Evolutionary conservation across 1,284 basidiomycete genomes (phyloP).

Genomic region (Cryptococcus sp.): DNA sequence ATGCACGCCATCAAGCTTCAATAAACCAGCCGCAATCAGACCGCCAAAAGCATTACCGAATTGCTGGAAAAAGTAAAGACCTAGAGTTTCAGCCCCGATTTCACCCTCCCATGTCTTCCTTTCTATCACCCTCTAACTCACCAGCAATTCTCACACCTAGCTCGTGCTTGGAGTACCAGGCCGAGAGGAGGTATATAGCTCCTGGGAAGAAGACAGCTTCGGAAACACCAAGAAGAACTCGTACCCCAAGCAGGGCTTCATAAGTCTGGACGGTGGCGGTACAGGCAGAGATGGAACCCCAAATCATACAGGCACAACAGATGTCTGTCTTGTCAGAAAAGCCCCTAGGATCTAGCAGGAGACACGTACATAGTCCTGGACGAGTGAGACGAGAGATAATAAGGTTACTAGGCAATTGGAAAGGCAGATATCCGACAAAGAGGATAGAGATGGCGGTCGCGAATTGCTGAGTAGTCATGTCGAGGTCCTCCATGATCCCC

Average conservation of each 20-base stretch:
- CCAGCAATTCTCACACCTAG: conserved; percentile 22
- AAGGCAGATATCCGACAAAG: conserved; percentile 36
- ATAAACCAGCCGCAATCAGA: conserved; percentile 34
- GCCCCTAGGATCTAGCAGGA: not conserved
- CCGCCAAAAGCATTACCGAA: conserved; percentile 43
- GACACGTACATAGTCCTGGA: conserved; percentile 30
- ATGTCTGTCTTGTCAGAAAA: conserved; percentile 25
- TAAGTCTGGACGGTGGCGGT: conserved; percentile 38
- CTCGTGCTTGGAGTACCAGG: conserved; percentile 42
- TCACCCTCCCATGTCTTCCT: not conserved
- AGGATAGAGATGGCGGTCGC: conserved; percentile 24
- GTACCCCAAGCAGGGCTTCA: conserved; percentile 18
- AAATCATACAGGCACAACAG: conserved; percentile 27
- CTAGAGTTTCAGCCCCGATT: not conserved
- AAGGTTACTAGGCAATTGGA: conserved; percentile 38
- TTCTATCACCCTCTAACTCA: not conserved
- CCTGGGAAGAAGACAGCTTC: conserved; percentile 43
- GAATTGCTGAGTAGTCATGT: conserved; percentile 30
- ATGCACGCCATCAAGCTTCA: conserved; percentile 30
- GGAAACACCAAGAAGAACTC: conserved; percentile 26
- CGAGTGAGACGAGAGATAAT: conserved; percentile 25
- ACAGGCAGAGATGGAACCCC: conserved; percentile 37
- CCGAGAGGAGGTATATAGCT: conserved; percentile 31
- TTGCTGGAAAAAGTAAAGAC: conserved; percentile 35
- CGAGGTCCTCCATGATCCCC: conserved; percentile 20